These are phyloP conservation scores for Talaromyces liani DNA, from an alignment of 495 filamentous ascomycete species.

Conservation along the genomic window DNA sequence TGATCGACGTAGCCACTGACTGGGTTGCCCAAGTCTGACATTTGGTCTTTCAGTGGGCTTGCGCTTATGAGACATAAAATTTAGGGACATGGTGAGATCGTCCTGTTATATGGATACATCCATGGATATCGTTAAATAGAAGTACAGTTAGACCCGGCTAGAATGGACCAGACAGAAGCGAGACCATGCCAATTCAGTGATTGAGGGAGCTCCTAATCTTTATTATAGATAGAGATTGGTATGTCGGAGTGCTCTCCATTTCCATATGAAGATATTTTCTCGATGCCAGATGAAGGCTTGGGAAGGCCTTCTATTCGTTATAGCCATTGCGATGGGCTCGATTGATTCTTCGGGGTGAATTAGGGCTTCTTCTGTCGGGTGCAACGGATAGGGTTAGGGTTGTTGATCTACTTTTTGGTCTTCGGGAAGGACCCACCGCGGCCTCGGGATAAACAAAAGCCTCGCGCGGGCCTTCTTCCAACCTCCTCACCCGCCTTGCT, in stretches of 20 bases:
- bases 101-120: neutral
- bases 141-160: too few species aligned
- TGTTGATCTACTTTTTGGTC: neutral
- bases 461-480: neutral
- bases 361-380: neutral
- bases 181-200: too few species aligned
- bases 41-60: neutral
- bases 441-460: neutral
- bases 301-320: too few species aligned
- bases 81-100: neutral
- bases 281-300: too few species aligned
- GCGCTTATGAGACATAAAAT: neutral
- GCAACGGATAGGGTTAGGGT: neutral
- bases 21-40: neutral
- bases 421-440: neutral
- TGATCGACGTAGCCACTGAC: neutral
- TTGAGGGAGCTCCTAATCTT: too few species aligned
- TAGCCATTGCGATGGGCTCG: neutral
- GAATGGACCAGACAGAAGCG: too few species aligned
- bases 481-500: neutral
- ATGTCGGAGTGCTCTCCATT: too few species aligned
- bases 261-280: too few species aligned
- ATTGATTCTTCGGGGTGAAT: neutral
- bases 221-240: too few species aligned
- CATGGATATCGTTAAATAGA: neutral